A percentile compares a stretch with the other conserved stretches of the same genome.
phyloP scores from a whole-genome alignment of 495 filamentous ascomycete species.

The Bombardia bombarda region DNA sequence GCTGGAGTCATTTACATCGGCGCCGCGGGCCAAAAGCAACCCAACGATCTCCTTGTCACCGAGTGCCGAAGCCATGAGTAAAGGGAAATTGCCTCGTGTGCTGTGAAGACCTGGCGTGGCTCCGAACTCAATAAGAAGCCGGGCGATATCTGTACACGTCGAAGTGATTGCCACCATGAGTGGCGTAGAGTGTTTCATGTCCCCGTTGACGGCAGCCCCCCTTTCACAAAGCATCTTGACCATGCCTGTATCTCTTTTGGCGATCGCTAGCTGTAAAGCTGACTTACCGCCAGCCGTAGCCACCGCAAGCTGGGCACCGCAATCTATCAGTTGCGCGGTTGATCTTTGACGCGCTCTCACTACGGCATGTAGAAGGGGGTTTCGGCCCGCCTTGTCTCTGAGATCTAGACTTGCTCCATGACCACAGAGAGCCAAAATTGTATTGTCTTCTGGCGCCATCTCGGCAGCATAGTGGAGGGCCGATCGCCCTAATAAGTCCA shows the following conservation, averaged over 20 bases:
- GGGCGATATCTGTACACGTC: slow-evolving; percentile 13
- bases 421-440: slow-evolving; percentile 15
- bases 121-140: slow-evolving; percentile 15
- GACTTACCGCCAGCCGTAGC: slow-evolving; percentile 12
- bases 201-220: slow-evolving; percentile 16
- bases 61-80: slow-evolving; percentile 13
- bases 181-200: slow-evolving; percentile 14
- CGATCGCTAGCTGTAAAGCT: slow-evolving; percentile 17
- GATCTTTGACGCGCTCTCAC: slow-evolving; percentile 5
- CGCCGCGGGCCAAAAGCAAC: slow-evolving; percentile 16
- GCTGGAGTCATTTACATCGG: slow-evolving; percentile 14
- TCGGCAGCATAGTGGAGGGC: slow-evolving; percentile 23
- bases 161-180: slow-evolving; percentile 20
- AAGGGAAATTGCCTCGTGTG: slow-evolving; percentile 3
- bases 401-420: slow-evolving; percentile 16
- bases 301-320: slow-evolving; percentile 17
- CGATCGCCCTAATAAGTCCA: slow-evolving; percentile 16
- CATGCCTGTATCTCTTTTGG: slow-evolving; percentile 12
- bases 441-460: slow-evolving; percentile 16
- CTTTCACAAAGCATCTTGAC: slow-evolving; percentile 18
- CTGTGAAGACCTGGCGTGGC: slow-evolving; percentile 13
- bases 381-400: slow-evolving; percentile 15
- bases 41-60: slow-evolving; percentile 10
- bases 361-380: slow-evolving; percentile 18
- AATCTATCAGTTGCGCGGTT: background rate